Evolutionary conservation across 352 stramenopile species (phyloP).

Genomic region (Paralagenidium karlingii): DNA sequence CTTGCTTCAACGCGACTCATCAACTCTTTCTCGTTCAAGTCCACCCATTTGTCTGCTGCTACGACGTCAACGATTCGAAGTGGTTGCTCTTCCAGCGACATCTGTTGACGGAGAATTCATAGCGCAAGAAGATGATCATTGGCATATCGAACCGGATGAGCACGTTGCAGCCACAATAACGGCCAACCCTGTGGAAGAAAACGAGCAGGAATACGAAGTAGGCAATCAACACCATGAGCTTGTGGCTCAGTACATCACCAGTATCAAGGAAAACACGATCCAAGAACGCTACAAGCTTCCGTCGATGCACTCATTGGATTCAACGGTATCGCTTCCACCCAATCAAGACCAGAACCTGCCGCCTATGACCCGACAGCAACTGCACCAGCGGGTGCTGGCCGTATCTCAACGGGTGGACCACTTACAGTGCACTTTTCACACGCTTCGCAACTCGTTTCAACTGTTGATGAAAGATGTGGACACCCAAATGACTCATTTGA

Average conservation of each 20-base stretch:
- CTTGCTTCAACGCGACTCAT: no score
- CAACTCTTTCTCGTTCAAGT: no score
- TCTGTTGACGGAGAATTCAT: no score
- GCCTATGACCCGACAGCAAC: not conserved
- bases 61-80: no score
- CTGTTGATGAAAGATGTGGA: conserved; percentile 39
- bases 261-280: conserved; percentile 21
- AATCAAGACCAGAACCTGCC: not conserved
- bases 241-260: no score
- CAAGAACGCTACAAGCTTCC: conserved; percentile 31
- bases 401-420: conserved; percentile 21
- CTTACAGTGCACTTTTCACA: conserved; percentile 21
- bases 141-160: not conserved
- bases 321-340: not conserved
- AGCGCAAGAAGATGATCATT: not conserved
- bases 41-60: no score
- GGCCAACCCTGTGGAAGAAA: not conserved
- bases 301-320: conserved; percentile 12
- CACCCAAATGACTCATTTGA: conserved; percentile 33
- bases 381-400: conserved; percentile 13
- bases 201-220: not conserved
- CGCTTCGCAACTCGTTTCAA: conserved; percentile 36
- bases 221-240: not conserved
- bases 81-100: no score
- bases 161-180: not conserved